phyloP scores from a whole-genome alignment of 768 basidiomycete species.

The Russula emetica region DNA sequence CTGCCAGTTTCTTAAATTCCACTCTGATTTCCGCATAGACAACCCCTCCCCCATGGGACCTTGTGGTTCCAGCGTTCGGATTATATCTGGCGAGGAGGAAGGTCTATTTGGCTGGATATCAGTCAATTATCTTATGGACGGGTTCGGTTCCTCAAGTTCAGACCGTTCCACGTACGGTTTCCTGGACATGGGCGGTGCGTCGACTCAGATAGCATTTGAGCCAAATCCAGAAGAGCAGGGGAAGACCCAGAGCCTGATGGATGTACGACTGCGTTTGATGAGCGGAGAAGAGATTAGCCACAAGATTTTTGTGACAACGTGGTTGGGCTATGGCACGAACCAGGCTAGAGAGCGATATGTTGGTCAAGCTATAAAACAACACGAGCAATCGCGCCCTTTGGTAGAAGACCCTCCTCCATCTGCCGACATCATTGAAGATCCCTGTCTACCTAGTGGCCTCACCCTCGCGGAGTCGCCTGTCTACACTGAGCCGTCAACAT shows the following conservation, averaged over 20 bases:
- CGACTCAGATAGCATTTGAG: constrained; percentile 98
- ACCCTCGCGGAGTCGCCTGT: constrained; percentile 54
- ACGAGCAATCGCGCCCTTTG: constrained; percentile 42
- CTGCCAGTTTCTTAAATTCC: constrained; percentile 67
- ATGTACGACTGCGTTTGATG: constrained; percentile 76
- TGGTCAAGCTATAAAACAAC: constrained; percentile 55
- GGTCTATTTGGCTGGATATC: constrained; percentile 99
- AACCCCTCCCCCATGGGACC: constrained; percentile 61
- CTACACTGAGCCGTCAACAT: constrained; percentile 37
- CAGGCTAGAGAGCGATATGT: constrained; percentile 94
- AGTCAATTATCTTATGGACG: constrained; percentile 98
- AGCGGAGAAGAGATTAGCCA: constrained; percentile 85
- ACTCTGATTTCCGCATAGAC: constrained; percentile 79
- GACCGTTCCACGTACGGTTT: constrained; percentile 90
- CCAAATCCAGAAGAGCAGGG: constrained; percentile 57
- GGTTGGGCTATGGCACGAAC: constrained; percentile 98
- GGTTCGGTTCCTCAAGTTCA: constrained; percentile 57
- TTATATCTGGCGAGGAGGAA: constrained; percentile 98
- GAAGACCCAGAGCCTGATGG: constrained; percentile 60
- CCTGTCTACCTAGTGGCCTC: constrained; percentile 83
- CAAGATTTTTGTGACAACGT: constrained; percentile 95
- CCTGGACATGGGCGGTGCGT: constrained; percentile 98
- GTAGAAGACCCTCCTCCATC: constrained; percentile 25
- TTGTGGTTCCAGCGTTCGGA: constrained; percentile 88
- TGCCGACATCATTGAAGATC: constrained; percentile 60